Evolutionary conservation across 2,329 filamentous ascomycete genomes (phyloP), one percentile per base, ranked within the genome.

Genomic region (Verticillium longisporum): DNA sequence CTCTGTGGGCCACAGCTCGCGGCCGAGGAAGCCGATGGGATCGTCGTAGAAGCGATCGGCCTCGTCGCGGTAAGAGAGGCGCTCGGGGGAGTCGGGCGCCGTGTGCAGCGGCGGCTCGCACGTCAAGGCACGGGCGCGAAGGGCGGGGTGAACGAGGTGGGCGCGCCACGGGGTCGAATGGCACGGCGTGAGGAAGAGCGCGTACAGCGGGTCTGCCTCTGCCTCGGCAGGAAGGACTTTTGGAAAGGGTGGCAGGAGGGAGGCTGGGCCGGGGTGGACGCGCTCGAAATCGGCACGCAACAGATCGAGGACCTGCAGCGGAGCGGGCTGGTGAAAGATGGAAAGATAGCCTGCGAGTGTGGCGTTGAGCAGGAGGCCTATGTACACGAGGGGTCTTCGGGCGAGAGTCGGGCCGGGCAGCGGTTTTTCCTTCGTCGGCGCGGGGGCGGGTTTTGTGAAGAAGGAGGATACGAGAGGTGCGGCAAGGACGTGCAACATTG

Each of bases 111-210:
- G 57, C 1, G 95, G 95, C 67, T 97, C 93, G 74, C 95, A 99
- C 6, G 90, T 89, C 15, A 98, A 79, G 0, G 93, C 94, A 80
- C 93, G 93, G 4, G 92, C 92, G 61, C 85, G 77, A 59, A 97
- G 86, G 34, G 79, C 77, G 0, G 91, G 85, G 70, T 95, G 85
- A 63, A 96, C 80, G 45, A 98, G 83, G 70, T 96, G 90, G 15
- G 89, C 92, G 68, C 93, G 89, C 94, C 95, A 98, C 2, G 95
- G 94, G 0, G 94, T 98, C 66, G 90, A 91, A 79, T 99, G 95
- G 76, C 95, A 99, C 10, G 95, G 95, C 83, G 93, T 96, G 31
- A 99, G 82, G 76, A 98, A 97, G 21, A 89, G 88, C 37, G 88
- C 85, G 68, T 88, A 88, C 11, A 86, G 79, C 62, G 84, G 81